Evolutionary conservation across 495 filamentous ascomycete genomes (phyloP).

Genomic region (Choiromyces venosus): DNA sequence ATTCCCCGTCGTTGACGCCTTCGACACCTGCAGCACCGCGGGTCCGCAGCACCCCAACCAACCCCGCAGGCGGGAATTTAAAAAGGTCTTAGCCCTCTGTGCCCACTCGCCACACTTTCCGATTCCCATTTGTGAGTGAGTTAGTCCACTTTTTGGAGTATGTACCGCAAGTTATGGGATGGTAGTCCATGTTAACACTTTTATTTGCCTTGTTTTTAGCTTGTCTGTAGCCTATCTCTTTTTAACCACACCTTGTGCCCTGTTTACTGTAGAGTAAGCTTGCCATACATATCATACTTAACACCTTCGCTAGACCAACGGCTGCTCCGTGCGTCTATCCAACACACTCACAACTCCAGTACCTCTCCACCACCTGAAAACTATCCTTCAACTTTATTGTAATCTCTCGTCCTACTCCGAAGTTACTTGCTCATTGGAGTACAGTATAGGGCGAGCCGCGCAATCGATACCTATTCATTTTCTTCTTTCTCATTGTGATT

Average conservation of each 20-base stretch:
- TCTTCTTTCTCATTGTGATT: not conserved
- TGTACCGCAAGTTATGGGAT: not conserved
- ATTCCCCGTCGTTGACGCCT: not conserved
- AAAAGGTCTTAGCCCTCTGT: constrained; percentile 20
- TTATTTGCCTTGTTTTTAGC: not conserved
- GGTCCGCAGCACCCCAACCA: not conserved
- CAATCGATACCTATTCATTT: not conserved
- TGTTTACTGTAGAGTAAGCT: not conserved
- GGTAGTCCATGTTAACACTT: not conserved
- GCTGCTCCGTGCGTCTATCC: not conserved
- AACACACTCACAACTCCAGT: not conserved
- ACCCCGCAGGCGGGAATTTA: constrained; percentile 2
- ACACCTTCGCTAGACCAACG: not conserved
- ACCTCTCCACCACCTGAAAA: not conserved
- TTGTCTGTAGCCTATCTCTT: not conserved
- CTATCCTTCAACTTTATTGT: not conserved
- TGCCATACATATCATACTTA: not conserved
- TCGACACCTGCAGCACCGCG: not conserved
- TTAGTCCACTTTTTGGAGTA: not conserved
- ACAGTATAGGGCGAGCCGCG: not conserved
- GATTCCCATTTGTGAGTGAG: constrained; percentile 10
- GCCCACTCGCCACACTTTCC: constrained; percentile 32
- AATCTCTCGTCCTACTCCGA: not conserved
- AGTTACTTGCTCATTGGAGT: not conserved
- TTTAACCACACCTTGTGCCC: not conserved